phyloP scores from a whole-genome alignment of 345 rosid genomes.

The Ricinus communis region DNA sequence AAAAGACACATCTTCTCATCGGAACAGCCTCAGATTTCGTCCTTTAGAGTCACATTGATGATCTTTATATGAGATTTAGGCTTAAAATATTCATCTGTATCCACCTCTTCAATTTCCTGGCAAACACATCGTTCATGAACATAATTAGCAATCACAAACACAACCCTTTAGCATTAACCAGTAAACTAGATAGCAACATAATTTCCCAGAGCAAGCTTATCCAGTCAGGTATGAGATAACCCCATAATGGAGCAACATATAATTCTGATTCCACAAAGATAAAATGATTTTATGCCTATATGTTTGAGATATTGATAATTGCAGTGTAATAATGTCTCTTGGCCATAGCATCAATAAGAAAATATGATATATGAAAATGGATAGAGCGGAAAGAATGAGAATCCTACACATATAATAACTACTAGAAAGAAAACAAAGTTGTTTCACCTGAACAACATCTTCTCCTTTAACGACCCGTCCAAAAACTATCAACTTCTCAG shows the following conservation, averaged over 20 bases:
- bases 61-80: conserved; percentile 23
- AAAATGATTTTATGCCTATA: not conserved
- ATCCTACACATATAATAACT: not conserved
- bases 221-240: not conserved
- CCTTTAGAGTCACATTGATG: conserved; percentile 15
- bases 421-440: not conserved
- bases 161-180: not conserved
- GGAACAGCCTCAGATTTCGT: conserved; percentile 10
- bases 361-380: not conserved
- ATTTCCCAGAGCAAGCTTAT: not conserved
- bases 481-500: conserved; percentile 33
- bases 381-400: no score
- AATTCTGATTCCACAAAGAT: not conserved
- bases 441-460: conserved; percentile 33
- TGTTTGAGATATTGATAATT: not conserved
- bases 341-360: no score
- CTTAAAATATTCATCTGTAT: conserved; percentile 30
- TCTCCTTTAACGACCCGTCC: conserved; percentile 34
- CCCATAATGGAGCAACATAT: not conserved
- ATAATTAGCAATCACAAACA: not conserved
- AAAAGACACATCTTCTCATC: conserved; percentile 1
- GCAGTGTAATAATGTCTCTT: no score
- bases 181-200: not conserved
- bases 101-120: conserved; percentile 42
- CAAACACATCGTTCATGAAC: not conserved